Base-by-base conservation (phyloP, 2,329 filamentous ascomycete species). In the Parastagonospora avenae region DNA sequence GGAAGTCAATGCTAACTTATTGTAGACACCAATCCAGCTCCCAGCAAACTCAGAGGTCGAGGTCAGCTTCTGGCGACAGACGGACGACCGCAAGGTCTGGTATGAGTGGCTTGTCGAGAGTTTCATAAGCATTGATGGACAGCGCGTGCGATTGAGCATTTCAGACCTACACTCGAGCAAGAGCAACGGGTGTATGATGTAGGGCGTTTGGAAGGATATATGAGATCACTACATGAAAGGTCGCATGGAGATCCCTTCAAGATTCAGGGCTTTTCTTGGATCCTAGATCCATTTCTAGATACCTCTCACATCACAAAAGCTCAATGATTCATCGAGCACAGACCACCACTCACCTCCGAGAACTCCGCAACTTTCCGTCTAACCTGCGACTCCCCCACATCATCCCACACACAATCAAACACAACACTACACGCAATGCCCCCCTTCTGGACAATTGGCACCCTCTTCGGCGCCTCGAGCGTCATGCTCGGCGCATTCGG, bases 61-160 rank as follows among this genome's bases (percentile, higher is more conserved):
- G 61, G 86, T 97, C 32, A 94, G 87, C 70, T 97, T 99, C 86
- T 97, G 92, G 90, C 85, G 94, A 43, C 90, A 95, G 75, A 97
- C 94, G 0, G 93, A 99, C 68, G 91, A 97, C 70, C 85, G 89
- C 32, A 95, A 90, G 73, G 94, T 99, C 7, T 99, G 94, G 95
- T 99, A 99, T 73, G 94, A 99, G 73, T 99, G 94, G 94, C 81
- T 94, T 54, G 87, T 97, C 2, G 94, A 97, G 73, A 90, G 89
- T 9, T 97, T 87, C 73, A 82, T 72, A 15, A 87, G 83, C 78
- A 75, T 84, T 42, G 82, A 82, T 1, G 81, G 81, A n/a, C 79
- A 80, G 59, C 79, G 87, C 48, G 79, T 90, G 73, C 87, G 87
- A 74, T 77, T 91, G 14, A 87, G 80, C 4, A 79, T 68, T 4